Evolutionary conservation across 495 filamentous ascomycete species (phyloP).

Genomic region (Penicillium robsamsonii): DNA sequence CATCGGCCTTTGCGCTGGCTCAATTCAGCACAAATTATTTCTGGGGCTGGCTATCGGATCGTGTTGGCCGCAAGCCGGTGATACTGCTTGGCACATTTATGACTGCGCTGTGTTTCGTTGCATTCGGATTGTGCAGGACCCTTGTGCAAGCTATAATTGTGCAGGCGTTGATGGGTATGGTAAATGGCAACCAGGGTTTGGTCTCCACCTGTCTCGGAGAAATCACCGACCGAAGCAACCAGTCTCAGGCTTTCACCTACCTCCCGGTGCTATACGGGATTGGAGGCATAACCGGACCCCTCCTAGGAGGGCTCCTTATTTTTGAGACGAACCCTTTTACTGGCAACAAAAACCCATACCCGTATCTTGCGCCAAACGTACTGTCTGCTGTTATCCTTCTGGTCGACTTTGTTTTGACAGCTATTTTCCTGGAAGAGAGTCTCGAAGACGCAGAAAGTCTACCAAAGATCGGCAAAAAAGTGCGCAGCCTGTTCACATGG

Average conservation of each 20-base stretch:
- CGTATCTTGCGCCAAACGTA: constrained; percentile 83
- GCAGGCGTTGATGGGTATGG: constrained; percentile 84
- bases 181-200: constrained; percentile 87
- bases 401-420: constrained; percentile 68
- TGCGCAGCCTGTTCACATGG: constrained; percentile 63
- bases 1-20: constrained; percentile 85
- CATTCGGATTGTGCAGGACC: constrained; percentile 82
- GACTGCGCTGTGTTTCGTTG: constrained; percentile 76
- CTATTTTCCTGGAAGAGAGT: constrained; percentile 84
- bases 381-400: constrained; percentile 67
- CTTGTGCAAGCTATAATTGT: constrained; percentile 80
- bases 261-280: constrained; percentile 90
- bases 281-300: constrained; percentile 87
- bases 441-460: constrained; percentile 67
- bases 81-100: constrained; percentile 82
- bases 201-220: constrained; percentile 93
- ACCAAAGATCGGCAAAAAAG: constrained; percentile 57
- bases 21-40: constrained; percentile 90
- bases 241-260: constrained; percentile 87
- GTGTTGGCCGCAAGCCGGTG: constrained; percentile 88
- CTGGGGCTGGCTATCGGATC: constrained; percentile 90
- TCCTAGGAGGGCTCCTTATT: constrained; percentile 82
- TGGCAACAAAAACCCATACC: constrained; percentile 58
- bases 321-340: constrained; percentile 55
- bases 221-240: constrained; percentile 91